Percentiles rank a stretch among this genome's conserved stretches.
phyloP scores from a whole-genome alignment of 1,284 basidiomycete species.

The Microbotryum violaceum region DNA sequence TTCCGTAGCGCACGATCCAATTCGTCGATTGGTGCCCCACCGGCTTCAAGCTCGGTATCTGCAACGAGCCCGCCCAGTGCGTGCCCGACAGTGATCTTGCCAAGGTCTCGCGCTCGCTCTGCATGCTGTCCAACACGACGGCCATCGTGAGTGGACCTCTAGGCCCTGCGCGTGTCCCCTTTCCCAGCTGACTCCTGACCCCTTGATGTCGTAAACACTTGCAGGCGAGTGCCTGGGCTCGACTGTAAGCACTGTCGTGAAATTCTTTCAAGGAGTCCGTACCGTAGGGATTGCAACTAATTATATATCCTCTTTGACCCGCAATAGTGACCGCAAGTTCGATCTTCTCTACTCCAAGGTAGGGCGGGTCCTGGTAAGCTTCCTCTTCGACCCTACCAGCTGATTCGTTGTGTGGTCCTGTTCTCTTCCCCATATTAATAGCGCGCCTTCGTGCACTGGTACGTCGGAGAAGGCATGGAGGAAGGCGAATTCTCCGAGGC shows the following conservation, averaged over 20 bases:
- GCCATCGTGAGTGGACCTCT: conserved; percentile 42
- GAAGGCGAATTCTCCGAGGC: conserved; percentile 37
- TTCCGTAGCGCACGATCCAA: conserved; percentile 78
- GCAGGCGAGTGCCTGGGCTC: no score
- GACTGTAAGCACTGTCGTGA: no score
- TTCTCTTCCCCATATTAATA: no score
- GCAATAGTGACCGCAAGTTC: conserved; percentile 78
- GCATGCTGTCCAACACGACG: conserved; percentile 94
- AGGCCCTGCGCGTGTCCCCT: no score
- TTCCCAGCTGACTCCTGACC: no score
- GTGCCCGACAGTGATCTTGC: conserved; percentile 94
- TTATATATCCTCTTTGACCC: no score
- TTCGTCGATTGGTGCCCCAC: conserved; percentile 97
- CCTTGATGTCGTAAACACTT: no score
- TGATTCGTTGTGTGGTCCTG: no score
- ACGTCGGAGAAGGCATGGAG: conserved; percentile 38
- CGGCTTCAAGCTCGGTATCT: conserved; percentile 95
- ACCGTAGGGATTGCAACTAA: no score
- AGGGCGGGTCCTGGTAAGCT: neutral
- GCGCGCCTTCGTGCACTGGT: conserved; percentile 37
- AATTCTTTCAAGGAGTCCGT: no score
- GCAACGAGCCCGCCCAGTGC: conserved; percentile 85
- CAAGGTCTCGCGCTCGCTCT: conserved; percentile 85
- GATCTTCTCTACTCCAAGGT: conserved; percentile 63
- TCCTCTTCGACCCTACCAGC: no score